Conservation (phyloP, 768 basidiomycete species). For the Podaxis carcinomalis region DNA sequence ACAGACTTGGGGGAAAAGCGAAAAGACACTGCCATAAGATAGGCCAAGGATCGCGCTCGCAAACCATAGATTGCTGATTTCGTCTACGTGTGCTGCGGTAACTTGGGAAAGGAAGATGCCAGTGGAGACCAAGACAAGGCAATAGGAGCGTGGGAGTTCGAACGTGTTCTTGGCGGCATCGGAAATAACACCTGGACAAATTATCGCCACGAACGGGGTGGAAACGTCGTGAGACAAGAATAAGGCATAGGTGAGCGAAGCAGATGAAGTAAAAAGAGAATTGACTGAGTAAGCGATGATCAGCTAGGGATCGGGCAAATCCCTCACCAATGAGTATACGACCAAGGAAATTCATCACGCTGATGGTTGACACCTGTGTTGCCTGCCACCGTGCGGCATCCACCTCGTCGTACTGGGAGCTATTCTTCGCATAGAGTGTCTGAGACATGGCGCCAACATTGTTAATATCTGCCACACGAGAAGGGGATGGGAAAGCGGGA, state of each 20-base stretch:
- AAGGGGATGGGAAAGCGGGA: slow-evolving; percentile 10
- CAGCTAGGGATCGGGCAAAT: not conserved
- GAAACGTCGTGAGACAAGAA: not conserved
- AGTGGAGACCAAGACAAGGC: slow-evolving; percentile 59
- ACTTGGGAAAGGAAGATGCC: slow-evolving; percentile 74
- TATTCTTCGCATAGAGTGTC: slow-evolving; percentile 52
- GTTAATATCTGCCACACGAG: slow-evolving; percentile 62
- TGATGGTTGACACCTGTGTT: slow-evolving; percentile 78
- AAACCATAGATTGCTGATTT: slow-evolving; percentile 64
- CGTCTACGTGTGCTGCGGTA: slow-evolving; percentile 47
- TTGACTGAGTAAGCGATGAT: not conserved
- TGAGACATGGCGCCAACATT: slow-evolving; percentile 81
- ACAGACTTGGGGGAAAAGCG: slow-evolving; percentile 67
- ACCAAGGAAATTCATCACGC: slow-evolving; percentile 76
- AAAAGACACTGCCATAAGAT: slow-evolving; percentile 71
- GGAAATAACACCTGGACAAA: slow-evolving; percentile 53
- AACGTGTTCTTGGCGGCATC: slow-evolving; percentile 59
- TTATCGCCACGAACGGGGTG: not conserved
- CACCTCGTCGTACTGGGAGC: slow-evolving; percentile 59
- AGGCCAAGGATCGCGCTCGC: slow-evolving; percentile 50
- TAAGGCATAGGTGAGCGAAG: not conserved
- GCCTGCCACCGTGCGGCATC: slow-evolving; percentile 76
- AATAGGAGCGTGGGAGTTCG: slow-evolving; percentile 61
- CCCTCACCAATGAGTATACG: slow-evolving; percentile 68
- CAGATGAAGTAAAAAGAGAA: not conserved